These are phyloP conservation scores for Ogataea neopini DNA, from an alignment of 805 yeast genomes.

Conservation along the genomic window DNA sequence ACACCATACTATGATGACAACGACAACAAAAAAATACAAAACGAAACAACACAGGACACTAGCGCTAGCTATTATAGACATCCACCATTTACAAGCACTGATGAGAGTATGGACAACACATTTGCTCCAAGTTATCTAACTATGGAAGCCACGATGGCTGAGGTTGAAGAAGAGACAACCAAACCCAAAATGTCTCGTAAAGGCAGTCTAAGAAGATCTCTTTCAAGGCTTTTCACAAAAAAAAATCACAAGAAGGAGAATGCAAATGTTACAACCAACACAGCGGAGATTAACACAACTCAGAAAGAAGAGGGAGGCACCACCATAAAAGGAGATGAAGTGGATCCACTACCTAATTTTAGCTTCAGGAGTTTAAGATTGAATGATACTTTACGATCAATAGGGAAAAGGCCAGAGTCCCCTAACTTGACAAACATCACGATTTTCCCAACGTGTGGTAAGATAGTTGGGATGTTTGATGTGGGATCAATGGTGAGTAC, in stretches of 20 bases:
- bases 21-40: conserved; percentile 5
- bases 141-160: conserved; percentile 1
- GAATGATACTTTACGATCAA: conserved; percentile 14
- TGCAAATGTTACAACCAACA: not conserved
- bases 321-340: not conserved
- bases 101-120: conserved; percentile 5
- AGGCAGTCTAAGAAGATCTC: conserved; percentile 18
- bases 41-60: conserved; percentile 2
- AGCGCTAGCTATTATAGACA: conserved; percentile 1
- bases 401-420: conserved; percentile 17
- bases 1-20: not conserved
- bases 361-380: conserved; percentile 20
- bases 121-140: conserved; percentile 4
- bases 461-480: conserved; percentile 10
- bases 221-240: conserved; percentile 16
- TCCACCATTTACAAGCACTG: not conserved
- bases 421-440: conserved; percentile 17
- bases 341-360: conserved; percentile 23
- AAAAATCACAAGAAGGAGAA: conserved; percentile 6
- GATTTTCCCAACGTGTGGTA: conserved; percentile 18
- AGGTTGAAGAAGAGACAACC: not conserved
- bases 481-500: conserved; percentile 20
- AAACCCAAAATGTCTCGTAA: not conserved
- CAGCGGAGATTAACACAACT: not conserved
- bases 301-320: not conserved